Base-by-base conservation (phyloP, 1,139 yeast species). In the Blastobotrys ciferrii region DNA sequence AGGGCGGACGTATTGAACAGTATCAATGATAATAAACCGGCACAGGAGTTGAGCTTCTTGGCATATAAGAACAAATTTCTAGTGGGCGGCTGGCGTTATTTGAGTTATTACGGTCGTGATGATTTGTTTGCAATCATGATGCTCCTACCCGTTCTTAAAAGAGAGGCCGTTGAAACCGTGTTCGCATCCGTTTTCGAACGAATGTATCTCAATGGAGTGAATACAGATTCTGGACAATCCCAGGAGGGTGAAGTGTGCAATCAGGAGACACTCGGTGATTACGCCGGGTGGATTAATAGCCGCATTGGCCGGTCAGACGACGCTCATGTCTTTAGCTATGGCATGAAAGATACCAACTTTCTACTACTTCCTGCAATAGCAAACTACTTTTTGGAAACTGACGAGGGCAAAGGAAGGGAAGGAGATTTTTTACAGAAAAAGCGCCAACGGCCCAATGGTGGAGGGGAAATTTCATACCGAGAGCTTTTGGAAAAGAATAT, bases 211-310 rank as follows among this genome's bases (percentile, higher is more conserved):
- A 45, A 50, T 20, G 51, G 52, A 19, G 49, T 51, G 7, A 50
- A 50, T 28, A 42, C 53, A 1, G 42, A 49, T 5, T 46, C 50
- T 7, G 17, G 15, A 4, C 13, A n/a, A 13, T 36, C 15, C 7
- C 52, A 45, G 11, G 49, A 38, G 19, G 53, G 53, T 3, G 53
- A 50, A 18, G 52, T 50, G 12, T 50, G 53, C 45, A 51, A 50
- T 38, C 52, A 50, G 42, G 53, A 50, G 23, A 50, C 52, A 7
- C 36, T 50, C 25, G 52, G 53, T 13, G 53, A 50, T 18, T 50
- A 48, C 42, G 53, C 53, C 2, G 41, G 28, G 45, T 50, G 15
- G 48, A 50, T 30, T 35, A 41, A 14, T 37, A 30, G 6, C 35
- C 32, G 17, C 32, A 44, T 15, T 13, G 31, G 14, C 18, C 20